Conservation (phyloP, 805 yeast genomes). For the Lachancea fermentati region DNA sequence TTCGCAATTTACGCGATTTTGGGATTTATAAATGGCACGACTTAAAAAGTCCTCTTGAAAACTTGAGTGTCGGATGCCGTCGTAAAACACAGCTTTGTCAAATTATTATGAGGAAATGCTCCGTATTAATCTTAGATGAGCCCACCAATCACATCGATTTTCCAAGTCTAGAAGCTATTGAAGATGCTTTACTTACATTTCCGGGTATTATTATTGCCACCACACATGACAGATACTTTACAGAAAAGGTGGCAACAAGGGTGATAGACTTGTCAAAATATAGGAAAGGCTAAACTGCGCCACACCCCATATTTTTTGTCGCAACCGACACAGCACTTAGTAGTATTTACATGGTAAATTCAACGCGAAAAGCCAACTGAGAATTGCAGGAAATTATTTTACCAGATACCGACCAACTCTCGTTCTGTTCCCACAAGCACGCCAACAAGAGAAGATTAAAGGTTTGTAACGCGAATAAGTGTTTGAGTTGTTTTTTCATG, state of each 20-base stretch:
- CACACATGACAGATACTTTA: constrained; percentile 17
- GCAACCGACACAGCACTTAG: no score
- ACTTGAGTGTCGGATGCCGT: constrained; percentile 16
- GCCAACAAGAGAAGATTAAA: no score
- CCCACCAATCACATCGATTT: constrained; percentile 18
- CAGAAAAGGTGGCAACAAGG: constrained; percentile 14
- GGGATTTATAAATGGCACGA: constrained; percentile 17
- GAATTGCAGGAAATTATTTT: no score
- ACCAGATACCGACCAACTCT: no score
- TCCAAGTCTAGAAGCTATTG: constrained; percentile 15
- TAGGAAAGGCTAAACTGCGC: constrained; percentile 3
- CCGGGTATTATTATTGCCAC: constrained; percentile 17
- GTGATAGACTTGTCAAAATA: constrained; percentile 13
- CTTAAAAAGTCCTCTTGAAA: constrained; percentile 12
- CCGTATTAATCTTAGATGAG: constrained; percentile 14
- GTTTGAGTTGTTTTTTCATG: no score
- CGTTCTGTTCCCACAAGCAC: no score
- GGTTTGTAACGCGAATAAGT: no score
- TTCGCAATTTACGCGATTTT: constrained; percentile 13
- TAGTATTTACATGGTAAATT: no score
- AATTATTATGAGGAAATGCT: constrained; percentile 16
- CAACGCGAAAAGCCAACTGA: no score
- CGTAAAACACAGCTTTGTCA: constrained; percentile 18
- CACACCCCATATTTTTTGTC: no score
- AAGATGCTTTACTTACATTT: constrained; percentile 14